These are phyloP conservation scores for Mucor mucedo DNA, from an alignment of 371 early-diverging fungal species.

Conservation along the genomic window DNA sequence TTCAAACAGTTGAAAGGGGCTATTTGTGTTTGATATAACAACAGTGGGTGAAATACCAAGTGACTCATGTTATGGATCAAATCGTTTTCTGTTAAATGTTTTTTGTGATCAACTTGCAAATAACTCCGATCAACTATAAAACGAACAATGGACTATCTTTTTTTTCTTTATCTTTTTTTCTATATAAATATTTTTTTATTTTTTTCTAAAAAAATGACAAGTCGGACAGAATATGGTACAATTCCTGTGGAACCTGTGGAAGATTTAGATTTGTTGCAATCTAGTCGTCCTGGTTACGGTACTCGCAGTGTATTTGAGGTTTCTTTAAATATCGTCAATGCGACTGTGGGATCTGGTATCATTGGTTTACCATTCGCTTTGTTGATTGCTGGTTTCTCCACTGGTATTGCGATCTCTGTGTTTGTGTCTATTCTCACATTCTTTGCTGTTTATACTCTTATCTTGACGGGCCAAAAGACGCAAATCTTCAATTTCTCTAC, in stretches of 20 bases:
- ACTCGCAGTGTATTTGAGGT: conserved; percentile 40
- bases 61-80: conserved; percentile 1
- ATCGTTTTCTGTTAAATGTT: not conserved
- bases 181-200: not conserved
- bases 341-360: conserved; percentile 66
- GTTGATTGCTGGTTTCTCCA: conserved; percentile 55
- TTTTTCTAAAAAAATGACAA: not conserved
- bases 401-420: conserved; percentile 55
- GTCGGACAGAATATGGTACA: conserved; percentile 12
- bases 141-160: not conserved
- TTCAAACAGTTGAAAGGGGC: not conserved
- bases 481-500: conserved; percentile 55
- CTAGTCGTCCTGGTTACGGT: conserved; percentile 47
- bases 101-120: not conserved
- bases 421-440: conserved; percentile 53
- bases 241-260: conserved; percentile 5
- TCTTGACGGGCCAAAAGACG: conserved; percentile 49
- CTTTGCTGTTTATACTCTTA: conserved; percentile 51
- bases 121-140: not conserved
- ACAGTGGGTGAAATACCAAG: not conserved
- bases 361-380: conserved; percentile 61
- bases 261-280: conserved; percentile 42
- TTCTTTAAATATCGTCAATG: conserved; percentile 62
- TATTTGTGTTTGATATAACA: conserved; percentile 1
- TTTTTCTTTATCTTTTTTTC: conserved; percentile 3